Evolutionary conservation across 495 filamentous ascomycete species (phyloP), one percentile per base, ranked within the genome.

Genomic region (Evernia prunastri): DNA sequence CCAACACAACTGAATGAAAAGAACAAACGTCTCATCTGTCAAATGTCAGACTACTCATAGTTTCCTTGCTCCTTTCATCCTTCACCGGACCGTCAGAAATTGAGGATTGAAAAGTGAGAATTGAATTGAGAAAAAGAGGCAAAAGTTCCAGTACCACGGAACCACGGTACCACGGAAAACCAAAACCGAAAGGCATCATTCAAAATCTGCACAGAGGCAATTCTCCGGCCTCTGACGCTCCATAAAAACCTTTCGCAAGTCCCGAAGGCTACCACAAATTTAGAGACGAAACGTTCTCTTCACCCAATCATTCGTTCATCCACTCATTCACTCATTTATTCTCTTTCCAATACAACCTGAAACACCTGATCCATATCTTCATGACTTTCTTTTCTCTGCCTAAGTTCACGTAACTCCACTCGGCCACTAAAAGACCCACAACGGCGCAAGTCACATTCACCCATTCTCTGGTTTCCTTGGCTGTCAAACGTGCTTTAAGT

Each of bases 11-110:
- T 1, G 12, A 36, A 2, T 42, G 25, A 42, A 33, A 39, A 42
- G 49, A n/a, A 63, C 60, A 43, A 56, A 51, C 37, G 56, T 39
- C 39, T 35, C 35, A 63, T 63, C 49, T 63, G 60, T 63, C 60
- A 63, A 63, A 40, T 63, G 60, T 63, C 60, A 63, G n/a, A 56
- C 60, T 63, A 63, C 49, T 23, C 4, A 63, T 63, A 63, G 36
- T 20, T 35, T 54, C 60, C 23, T 42, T 31, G 15, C 47, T 33
- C 31, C 27, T 33, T 25, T 56, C 60, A 5, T 10, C n/a, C 60
- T 56, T 29, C 35, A 62, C 45, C 23, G 13, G 17, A 40, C 36
- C 25, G 37, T 17, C 25, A 39, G 4, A n/a, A n/a, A n/a, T n/a
- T n/a, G n/a, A n/a, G n/a, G n/a, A n/a, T n/a, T n/a, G n/a, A n/a